These are phyloP conservation scores for Zarea fungicola DNA, from an alignment of 2,329 filamentous ascomycete species.

Conservation along the genomic window DNA sequence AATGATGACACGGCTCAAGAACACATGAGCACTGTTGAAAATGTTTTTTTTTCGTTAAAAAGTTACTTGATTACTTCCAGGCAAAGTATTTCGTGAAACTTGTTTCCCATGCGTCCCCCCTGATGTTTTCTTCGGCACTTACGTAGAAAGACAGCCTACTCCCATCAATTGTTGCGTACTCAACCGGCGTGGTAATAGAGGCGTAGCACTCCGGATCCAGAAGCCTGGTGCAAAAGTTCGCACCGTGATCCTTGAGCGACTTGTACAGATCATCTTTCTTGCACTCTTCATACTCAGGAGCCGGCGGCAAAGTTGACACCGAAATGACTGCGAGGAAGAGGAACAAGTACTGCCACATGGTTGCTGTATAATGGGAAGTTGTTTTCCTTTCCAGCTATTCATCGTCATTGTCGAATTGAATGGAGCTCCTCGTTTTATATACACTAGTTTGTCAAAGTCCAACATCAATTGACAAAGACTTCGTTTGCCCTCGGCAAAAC, in stretches of 20 bases:
- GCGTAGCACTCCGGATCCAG: slow-evolving; percentile 19
- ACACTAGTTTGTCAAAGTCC: neutral
- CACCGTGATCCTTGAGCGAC: slow-evolving; percentile 23
- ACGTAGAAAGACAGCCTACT: slow-evolving; percentile 28
- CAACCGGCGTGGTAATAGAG: slow-evolving; percentile 20
- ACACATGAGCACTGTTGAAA: slow-evolving; percentile 12
- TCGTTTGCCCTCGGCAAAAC: neutral
- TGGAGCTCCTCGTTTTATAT: neutral
- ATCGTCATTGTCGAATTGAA: neutral
- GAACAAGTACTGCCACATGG: slow-evolving; percentile 1
- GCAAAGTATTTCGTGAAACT: no score
- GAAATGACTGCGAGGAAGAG: neutral
- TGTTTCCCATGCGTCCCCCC: no score
- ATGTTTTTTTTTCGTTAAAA: no score
- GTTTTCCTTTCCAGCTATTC: neutral
- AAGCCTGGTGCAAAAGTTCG: slow-evolving; percentile 26
- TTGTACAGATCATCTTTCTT: slow-evolving; percentile 26
- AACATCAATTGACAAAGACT: neutral
- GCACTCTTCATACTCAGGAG: slow-evolving; percentile 19
- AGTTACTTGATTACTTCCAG: neutral
- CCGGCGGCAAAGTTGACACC: slow-evolving; percentile 12
- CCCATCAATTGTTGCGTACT: slow-evolving; percentile 25
- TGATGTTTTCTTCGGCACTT: no score
- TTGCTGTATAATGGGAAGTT: neutral
- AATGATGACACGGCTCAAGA: slow-evolving; percentile 5